Base-by-base conservation (phyloP, 345 rosid species). In the Sonneratia alba region DNA sequence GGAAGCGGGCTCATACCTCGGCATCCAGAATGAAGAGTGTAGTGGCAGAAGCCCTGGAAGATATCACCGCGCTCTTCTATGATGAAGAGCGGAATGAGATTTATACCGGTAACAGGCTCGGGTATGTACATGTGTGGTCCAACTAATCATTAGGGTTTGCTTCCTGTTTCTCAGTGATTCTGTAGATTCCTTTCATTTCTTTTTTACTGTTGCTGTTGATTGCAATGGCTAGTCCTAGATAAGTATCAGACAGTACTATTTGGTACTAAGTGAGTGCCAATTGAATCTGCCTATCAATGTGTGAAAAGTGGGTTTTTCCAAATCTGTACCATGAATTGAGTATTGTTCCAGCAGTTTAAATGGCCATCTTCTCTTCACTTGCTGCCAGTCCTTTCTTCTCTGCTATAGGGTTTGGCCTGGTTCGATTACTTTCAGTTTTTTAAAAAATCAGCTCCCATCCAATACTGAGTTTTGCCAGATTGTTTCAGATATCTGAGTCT, bases 51-150 rank as follows among this genome's bases (percentile, higher is more conserved):
- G 95, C 95, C 32, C 78, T 89, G 77, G 92, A 89, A 80, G 95
- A 89, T 69, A 89, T 89, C 68, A 89, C 95, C 1, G 90, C 92
- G 0, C 87, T 89, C 69, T 89, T 87, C 83, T 89, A 89, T 0
- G 89, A 89, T 7, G 95, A 89, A 75, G 95, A 89, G 67, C 85
- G 92, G 38, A 89, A 87, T 7, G 95, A 89, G 82, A 89, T 89
- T 13, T 89, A 87, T 67, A 89, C 92, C 0, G 95, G 95, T 49
- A 89, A 89, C 64, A 83, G 86, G 79, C 85, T 77, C 57, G 95
- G 95, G 36, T 81, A 87, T 24, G 85, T 89, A 72, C 95, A 89
- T 74, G 92, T 87, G 16, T 89, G 95, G 95, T 87, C 92, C 66
- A 87, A 89, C 76, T 85, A 77, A 84, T 47, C 38, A 67, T 75